phyloP scores from a whole-genome alignment of 164 flowering plant species.

The Taxillus chinensis region DNA sequence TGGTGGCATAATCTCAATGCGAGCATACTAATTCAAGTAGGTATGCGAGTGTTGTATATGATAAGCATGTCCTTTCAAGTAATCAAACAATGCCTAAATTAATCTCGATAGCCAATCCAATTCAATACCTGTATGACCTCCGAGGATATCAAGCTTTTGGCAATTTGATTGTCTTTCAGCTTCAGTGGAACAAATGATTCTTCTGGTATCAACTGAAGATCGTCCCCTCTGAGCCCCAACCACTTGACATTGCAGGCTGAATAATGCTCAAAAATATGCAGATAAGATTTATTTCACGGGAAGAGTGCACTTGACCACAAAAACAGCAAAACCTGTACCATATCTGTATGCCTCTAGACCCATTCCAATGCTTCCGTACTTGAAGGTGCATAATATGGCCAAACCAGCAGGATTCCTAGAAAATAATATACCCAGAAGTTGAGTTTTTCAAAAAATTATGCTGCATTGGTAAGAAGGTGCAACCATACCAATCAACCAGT shows the following conservation, averaged over 20 bases:
- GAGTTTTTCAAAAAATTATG: not conserved
- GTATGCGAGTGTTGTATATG: not conserved
- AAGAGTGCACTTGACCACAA: not conserved
- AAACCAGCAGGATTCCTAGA: conserved; percentile 93
- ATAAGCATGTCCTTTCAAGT: not conserved
- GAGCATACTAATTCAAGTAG: not conserved
- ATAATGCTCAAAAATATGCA: not conserved
- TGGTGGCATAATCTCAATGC: too few species aligned
- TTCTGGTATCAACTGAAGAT: conserved; percentile 61
- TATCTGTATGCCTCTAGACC: conserved; percentile 94
- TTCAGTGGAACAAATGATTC: conserved; percentile 57
- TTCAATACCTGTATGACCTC: conserved; percentile 51
- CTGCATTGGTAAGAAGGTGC: not conserved
- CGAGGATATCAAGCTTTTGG: conserved; percentile 74
- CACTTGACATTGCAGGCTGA: conserved; percentile 94
- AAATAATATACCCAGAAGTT: not conserved
- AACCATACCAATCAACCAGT: conserved; percentile 77
- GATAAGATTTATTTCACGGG: not conserved
- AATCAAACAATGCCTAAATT: not conserved
- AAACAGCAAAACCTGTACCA: conserved; percentile 26
- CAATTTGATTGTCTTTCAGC: conserved; percentile 72
- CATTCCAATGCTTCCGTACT: conserved; percentile 93
- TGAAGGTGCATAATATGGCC: conserved; percentile 81
- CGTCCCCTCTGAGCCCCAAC: conserved; percentile 78
- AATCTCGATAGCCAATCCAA: not conserved